Conservation (phyloP, 306 rosid species). For the Morella rubra region DNA sequence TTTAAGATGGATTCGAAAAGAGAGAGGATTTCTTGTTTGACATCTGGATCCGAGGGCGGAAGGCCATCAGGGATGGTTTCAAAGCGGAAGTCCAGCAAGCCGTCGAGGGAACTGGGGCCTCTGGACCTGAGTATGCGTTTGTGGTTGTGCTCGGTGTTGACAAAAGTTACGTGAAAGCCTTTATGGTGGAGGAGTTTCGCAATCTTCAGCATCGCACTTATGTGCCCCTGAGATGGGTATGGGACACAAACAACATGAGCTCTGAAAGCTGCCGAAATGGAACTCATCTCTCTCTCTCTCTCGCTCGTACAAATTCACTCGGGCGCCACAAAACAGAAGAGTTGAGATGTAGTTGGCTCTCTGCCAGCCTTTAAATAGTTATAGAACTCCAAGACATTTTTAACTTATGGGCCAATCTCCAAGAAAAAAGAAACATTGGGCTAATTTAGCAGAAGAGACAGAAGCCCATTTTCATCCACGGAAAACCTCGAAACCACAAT, state of each 20-base stretch:
- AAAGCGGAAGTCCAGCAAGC: slow-evolving; percentile 6
- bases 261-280: neutral
- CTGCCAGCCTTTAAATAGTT: no score
- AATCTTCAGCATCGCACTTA: slow-evolving; percentile 8
- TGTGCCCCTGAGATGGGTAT: slow-evolving; percentile 20
- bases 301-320: neutral
- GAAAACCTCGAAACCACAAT: no score
- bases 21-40: slow-evolving; percentile 5
- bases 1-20: slow-evolving; percentile 11
- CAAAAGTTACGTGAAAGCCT: slow-evolving; percentile 25
- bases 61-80: slow-evolving; percentile 26
- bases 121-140: slow-evolving; percentile 10
- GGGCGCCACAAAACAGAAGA: no score
- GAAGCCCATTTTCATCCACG: no score
- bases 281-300: neutral
- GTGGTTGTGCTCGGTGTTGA: slow-evolving; percentile 2
- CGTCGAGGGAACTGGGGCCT: slow-evolving; percentile 15
- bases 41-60: slow-evolving; percentile 12
- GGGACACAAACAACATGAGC: slow-evolving; percentile 17
- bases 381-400: no score
- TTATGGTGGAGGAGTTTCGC: slow-evolving; percentile 20
- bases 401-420: no score
- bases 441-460: no score
- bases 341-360: no score
- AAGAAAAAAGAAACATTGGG: no score